These are phyloP conservation scores for Butyriboletus loyo DNA, from an alignment of 768 basidiomycete species.

Conservation along the genomic window DNA sequence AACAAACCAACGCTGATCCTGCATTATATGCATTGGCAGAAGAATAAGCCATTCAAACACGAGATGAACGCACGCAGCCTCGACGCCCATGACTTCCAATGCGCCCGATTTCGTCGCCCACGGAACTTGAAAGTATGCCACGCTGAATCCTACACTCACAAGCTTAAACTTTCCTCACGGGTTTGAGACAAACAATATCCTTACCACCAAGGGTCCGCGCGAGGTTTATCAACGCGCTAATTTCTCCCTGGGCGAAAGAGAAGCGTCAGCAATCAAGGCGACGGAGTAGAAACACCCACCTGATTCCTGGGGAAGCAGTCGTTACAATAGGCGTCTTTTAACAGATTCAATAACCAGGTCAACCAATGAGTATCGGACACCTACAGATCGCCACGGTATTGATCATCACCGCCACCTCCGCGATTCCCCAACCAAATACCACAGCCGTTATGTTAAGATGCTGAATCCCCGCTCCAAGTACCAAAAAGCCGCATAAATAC, in stretches of 20 bases:
- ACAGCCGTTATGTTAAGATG: slow-evolving; percentile 27
- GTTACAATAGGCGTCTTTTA: slow-evolving; percentile 37
- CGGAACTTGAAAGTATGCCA: slow-evolving; percentile 41
- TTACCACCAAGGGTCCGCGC: slow-evolving; percentile 34
- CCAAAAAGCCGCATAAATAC: slow-evolving; percentile 41
- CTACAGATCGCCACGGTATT: slow-evolving; percentile 41
- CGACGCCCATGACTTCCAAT: slow-evolving; percentile 35
- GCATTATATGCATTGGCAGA: neutral
- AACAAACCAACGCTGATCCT: slow-evolving; percentile 36
- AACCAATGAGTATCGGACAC: slow-evolving; percentile 1
- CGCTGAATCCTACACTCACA: slow-evolving; percentile 28
- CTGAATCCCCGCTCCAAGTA: slow-evolving; percentile 39
- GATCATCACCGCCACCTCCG: slow-evolving; percentile 35
- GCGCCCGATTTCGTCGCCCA: slow-evolving; percentile 37
- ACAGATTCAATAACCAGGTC: neutral
- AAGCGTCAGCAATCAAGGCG: neutral
- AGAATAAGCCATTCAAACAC: neutral
- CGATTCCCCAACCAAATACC: slow-evolving; percentile 46
- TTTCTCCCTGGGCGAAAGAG: slow-evolving; percentile 34
- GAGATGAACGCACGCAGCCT: slow-evolving; percentile 33
- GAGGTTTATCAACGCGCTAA: slow-evolving; percentile 43
- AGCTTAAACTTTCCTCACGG: neutral
- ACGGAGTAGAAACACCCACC: slow-evolving; percentile 8
- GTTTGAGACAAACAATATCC: neutral
- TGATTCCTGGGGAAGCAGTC: slow-evolving; percentile 37